phyloP scores from a whole-genome alignment of 116 monocot species.

The Trichopus zeylanicus region DNA sequence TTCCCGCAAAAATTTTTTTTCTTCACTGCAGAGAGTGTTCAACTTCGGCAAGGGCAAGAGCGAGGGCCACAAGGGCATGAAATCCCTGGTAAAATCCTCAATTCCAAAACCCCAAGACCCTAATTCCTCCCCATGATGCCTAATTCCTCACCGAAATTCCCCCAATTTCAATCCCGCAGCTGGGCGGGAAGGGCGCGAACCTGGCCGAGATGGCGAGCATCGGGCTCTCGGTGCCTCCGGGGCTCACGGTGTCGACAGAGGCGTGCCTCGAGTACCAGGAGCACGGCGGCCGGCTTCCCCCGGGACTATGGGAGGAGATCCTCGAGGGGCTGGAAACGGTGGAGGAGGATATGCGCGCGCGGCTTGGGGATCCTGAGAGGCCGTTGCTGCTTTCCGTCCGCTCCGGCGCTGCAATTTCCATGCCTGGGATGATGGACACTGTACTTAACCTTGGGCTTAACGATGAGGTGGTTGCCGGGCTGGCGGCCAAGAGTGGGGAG shows the following conservation, averaged over 20 bases:
- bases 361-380: conserved; percentile 53
- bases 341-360: conserved; percentile 57
- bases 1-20: background rate
- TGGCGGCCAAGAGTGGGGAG: conserved; percentile 73
- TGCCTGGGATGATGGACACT: conserved; percentile 99
- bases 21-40: conserved; percentile 56
- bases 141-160: background rate
- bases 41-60: conserved; percentile 86
- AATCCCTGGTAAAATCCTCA: conserved; percentile 46
- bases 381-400: conserved; percentile 90
- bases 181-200: conserved; percentile 96
- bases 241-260: conserved; percentile 84
- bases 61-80: conserved; percentile 87
- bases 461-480: conserved; percentile 80
- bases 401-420: conserved; percentile 93
- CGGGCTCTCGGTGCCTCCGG: conserved; percentile 90
- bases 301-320: conserved; percentile 84
- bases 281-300: conserved; percentile 36
- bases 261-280: conserved; percentile 82
- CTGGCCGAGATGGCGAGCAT: conserved; percentile 97
- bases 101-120: background rate
- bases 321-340: conserved; percentile 55
- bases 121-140: background rate
- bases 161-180: conserved; percentile 15
- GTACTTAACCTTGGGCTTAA: conserved; percentile 90